These are phyloP conservation scores for Daldinia concentrica DNA, from an alignment of 495 filamentous ascomycete species.

Conservation along the genomic window DNA sequence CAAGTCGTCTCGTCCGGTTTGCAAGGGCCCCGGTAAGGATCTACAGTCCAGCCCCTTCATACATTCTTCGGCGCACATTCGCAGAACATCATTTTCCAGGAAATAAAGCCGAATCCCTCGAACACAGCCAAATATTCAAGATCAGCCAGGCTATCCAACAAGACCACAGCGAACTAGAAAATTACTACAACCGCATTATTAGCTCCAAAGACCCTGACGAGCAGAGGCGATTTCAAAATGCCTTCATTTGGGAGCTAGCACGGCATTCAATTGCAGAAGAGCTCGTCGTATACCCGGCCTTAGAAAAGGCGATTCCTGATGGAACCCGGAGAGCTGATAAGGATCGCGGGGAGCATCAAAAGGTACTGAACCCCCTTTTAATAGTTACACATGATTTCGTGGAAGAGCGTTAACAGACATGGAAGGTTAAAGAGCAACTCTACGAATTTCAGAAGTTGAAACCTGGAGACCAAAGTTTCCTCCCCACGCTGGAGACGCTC, in stretches of 20 bases:
- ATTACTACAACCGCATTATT: slow-evolving; percentile 66
- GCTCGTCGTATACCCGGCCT: slow-evolving; percentile 71
- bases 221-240: slow-evolving; percentile 65
- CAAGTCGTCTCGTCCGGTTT: slow-evolving; percentile 12
- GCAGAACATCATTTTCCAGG: slow-evolving; percentile 32
- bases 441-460: slow-evolving; percentile 67
- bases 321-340: slow-evolving; percentile 62
- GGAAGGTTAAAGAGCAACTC: slow-evolving; percentile 69
- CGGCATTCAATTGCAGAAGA: slow-evolving; percentile 73
- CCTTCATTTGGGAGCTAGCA: slow-evolving; percentile 76
- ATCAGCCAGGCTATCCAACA: slow-evolving; percentile 60
- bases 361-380: slow-evolving; percentile 43
- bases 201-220: slow-evolving; percentile 57
- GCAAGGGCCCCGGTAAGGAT: not conserved
- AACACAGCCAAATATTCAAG: slow-evolving; percentile 43
- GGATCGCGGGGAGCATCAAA: slow-evolving; percentile 66
- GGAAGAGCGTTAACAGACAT: not conserved
- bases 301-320: slow-evolving; percentile 65
- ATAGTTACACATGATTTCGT: not conserved
- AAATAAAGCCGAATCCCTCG: slow-evolving; percentile 35
- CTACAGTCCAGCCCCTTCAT: not conserved
- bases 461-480: slow-evolving; percentile 58
- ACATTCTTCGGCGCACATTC: slow-evolving; percentile 9
- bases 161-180: slow-evolving; percentile 71
- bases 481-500: slow-evolving; percentile 61